phyloP scores from a whole-genome alignment of 345 rosid genomes.

The Triadica sebifera region DNA sequence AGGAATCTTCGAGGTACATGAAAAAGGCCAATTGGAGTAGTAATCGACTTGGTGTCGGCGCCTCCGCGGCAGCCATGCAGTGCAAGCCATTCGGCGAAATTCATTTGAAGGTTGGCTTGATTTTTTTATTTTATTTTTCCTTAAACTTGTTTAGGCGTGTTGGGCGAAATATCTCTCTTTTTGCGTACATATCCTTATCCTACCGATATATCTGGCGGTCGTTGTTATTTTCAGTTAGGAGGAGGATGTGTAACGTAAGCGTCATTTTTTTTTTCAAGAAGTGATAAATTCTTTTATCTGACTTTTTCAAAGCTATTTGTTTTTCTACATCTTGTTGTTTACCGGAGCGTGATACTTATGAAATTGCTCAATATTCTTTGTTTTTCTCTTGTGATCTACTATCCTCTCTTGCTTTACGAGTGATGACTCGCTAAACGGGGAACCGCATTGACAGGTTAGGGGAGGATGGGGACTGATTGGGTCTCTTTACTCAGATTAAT shows the following conservation, averaged over 20 bases:
- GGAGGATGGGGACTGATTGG: neutral
- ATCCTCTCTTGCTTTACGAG: neutral
- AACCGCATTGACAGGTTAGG: neutral
- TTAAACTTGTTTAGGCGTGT: neutral
- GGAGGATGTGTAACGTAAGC: neutral
- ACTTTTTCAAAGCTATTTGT: neutral
- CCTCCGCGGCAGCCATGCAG: constrained; percentile 32
- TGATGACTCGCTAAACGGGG: neutral
- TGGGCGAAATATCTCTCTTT: neutral
- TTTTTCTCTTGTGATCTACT: neutral
- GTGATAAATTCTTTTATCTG: neutral
- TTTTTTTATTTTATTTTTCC: neutral
- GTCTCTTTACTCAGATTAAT: neutral
- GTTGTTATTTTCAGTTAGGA: neutral
- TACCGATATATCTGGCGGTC: neutral
- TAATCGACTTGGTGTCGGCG: constrained; percentile 29
- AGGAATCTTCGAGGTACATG: constrained; percentile 71
- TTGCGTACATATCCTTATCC: neutral
- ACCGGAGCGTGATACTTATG: neutral
- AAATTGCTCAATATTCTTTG: neutral
- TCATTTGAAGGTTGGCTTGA: constrained; percentile 76
- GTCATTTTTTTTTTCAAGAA: neutral
- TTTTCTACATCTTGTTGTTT: constrained; percentile 13
- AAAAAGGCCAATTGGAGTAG: constrained; percentile 65
- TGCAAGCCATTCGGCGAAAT: constrained; percentile 92